Conservation (phyloP, 495 filamentous ascomycete species). For the Daldinia bambusicola region DNA sequence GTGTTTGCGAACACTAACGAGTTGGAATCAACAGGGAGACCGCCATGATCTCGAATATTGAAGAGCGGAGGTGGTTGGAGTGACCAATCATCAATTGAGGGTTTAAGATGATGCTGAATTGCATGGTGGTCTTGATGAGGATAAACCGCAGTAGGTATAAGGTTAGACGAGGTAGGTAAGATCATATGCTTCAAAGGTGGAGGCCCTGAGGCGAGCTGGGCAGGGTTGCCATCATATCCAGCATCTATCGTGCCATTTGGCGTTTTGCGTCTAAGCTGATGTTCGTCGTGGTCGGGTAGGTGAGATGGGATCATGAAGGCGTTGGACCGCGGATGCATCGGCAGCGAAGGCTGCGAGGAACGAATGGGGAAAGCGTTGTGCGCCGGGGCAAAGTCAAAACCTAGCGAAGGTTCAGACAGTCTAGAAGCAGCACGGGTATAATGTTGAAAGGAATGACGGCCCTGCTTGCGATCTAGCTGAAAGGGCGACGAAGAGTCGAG, state of each 20-base stretch:
- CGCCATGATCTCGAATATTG: constrained; percentile 24
- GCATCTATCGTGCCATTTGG: constrained; percentile 92
- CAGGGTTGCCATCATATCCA: constrained; percentile 89
- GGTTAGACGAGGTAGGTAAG: constrained; percentile 62
- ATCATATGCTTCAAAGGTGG: constrained; percentile 89
- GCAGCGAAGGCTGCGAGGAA: constrained; percentile 46
- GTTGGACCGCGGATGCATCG: constrained; percentile 36
- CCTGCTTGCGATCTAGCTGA: constrained; percentile 47
- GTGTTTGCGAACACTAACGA: constrained; percentile 21
- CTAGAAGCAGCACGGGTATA: constrained; percentile 35
- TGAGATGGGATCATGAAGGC: constrained; percentile 47
- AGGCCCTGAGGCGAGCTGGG: constrained; percentile 78
- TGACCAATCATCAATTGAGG: constrained; percentile 34
- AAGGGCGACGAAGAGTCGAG: constrained; percentile 50
- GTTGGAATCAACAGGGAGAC: constrained; percentile 26
- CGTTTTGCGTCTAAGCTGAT: constrained; percentile 91
- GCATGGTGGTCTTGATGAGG: constrained; percentile 45
- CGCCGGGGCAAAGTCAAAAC: constrained; percentile 35
- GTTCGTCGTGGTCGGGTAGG: constrained; percentile 64
- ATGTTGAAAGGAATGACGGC: constrained; percentile 47
- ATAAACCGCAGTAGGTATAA: constrained; percentile 50
- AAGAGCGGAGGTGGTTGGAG: constrained; percentile 30
- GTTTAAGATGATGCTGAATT: constrained; percentile 26
- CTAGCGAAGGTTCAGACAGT: constrained; percentile 30
- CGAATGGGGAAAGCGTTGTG: constrained; percentile 55